Conservation (phyloP, 2,329 filamentous ascomycete species). For the Colletotrichum melonis region DNA sequence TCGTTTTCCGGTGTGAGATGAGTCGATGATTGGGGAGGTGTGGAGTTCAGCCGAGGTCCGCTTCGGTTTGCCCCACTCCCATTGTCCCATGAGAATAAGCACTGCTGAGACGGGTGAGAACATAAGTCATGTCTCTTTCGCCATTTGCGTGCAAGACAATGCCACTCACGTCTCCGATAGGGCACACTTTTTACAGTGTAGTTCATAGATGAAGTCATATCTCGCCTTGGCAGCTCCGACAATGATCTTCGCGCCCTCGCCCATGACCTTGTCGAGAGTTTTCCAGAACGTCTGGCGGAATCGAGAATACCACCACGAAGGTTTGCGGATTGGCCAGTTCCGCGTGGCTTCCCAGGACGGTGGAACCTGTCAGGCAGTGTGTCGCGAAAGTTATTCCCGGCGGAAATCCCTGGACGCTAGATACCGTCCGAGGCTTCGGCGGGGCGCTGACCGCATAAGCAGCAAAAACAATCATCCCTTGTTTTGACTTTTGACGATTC, state of each 20-base stretch:
- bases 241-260: not conserved
- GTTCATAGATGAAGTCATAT: not conserved
- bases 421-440: conserved; percentile 4
- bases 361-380: not conserved
- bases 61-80: conserved; percentile 9
- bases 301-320: conserved; percentile 9
- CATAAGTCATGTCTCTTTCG: not conserved
- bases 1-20: conserved; percentile 12
- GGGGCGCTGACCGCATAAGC: conserved; percentile 6
- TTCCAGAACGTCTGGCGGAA: not conserved
- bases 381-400: conserved; percentile 25
- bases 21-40: conserved; percentile 1
- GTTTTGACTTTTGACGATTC: not conserved
- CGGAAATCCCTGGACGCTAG: not conserved
- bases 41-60: conserved; percentile 30
- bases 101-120: not conserved
- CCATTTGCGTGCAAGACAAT: not conserved
- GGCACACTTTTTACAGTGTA: too few relatives aligned
- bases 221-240: too few relatives aligned
- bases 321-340: not conserved
- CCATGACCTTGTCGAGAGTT: not conserved
- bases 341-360: not conserved
- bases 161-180: not conserved
- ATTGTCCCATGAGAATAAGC: conserved; percentile 15
- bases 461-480: not conserved